Conservation (phyloP, 306 rosid species). For the Fragaria nilgerrensis region DNA sequence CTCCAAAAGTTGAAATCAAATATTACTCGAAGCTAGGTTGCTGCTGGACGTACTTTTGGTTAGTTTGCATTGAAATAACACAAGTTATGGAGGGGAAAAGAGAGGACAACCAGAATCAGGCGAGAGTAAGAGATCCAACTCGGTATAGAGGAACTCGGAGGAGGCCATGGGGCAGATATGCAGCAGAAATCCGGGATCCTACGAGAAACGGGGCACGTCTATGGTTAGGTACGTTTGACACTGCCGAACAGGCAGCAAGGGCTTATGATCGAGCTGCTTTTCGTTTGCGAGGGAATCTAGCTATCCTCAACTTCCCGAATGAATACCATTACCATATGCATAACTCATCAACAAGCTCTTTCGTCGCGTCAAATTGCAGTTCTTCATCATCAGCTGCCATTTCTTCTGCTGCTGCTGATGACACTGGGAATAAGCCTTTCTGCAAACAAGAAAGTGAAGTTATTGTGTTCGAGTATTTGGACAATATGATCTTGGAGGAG, state of each 20-base stretch:
- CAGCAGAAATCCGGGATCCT: constrained; percentile 92
- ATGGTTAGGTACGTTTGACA: constrained; percentile 88
- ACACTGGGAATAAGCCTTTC: background rate
- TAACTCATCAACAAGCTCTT: constrained; percentile 10
- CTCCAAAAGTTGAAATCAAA: constrained; percentile 16
- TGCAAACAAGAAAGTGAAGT: constrained; percentile 16
- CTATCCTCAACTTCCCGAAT: constrained; percentile 86
- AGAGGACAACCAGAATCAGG: background rate
- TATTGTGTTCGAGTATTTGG: constrained; percentile 68
- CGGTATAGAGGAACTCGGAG: constrained; percentile 74
- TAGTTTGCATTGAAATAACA: background rate
- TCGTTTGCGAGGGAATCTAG: constrained; percentile 69
- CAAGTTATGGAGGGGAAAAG: constrained; percentile 43
- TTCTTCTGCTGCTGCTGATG: constrained; percentile 6
- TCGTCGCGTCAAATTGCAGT: background rate
- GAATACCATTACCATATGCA: constrained; percentile 40
- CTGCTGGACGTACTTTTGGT: background rate
- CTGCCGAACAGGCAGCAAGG: constrained; percentile 80
- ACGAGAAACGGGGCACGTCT: constrained; percentile 74
- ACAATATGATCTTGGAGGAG: constrained; percentile 64
- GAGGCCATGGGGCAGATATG: constrained; percentile 93
- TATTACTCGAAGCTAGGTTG: background rate
- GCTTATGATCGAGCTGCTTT: constrained; percentile 91
- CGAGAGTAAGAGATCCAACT: constrained; percentile 21
- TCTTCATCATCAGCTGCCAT: constrained; percentile 32